Conservation (phyloP, 768 basidiomycete species). For the Hericium erinaceus region DNA sequence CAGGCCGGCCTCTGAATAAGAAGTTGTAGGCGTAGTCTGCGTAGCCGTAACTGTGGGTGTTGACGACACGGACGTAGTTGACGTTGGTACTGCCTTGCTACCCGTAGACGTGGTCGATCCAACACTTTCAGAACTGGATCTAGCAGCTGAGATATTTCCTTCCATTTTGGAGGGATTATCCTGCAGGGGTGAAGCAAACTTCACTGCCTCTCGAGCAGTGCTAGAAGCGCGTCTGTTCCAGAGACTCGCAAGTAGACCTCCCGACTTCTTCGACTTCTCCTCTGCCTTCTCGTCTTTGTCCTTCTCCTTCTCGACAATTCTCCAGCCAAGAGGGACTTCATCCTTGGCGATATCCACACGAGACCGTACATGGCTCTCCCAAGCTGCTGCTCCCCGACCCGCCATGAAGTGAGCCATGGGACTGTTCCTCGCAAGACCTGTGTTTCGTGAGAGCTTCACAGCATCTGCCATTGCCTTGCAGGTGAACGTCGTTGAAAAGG, state of each 20-base stretch:
- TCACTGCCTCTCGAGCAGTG: neutral
- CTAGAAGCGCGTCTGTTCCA: constrained; percentile 38
- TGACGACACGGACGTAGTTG: neutral
- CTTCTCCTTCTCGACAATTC: constrained; percentile 50
- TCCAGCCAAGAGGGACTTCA: constrained; percentile 66
- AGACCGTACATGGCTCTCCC: constrained; percentile 62
- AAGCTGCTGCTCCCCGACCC: constrained; percentile 65
- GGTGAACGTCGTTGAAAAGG: constrained; percentile 46
- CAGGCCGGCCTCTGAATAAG: neutral
- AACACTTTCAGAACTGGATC: constrained; percentile 1
- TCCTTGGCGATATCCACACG: constrained; percentile 40
- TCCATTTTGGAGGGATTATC: neutral
- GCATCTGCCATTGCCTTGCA: constrained; percentile 52
- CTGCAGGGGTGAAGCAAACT: neutral
- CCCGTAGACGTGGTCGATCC: neutral
- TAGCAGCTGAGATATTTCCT: neutral
- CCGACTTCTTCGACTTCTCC: constrained; percentile 40
- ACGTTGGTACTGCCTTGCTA: neutral
- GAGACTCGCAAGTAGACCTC: constrained; percentile 59
- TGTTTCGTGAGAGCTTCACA: constrained; percentile 55
- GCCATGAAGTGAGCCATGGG: constrained; percentile 63
- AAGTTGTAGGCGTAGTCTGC: constrained; percentile 12
- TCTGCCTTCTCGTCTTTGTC: constrained; percentile 29
- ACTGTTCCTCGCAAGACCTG: constrained; percentile 42
- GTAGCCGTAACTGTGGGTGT: constrained; percentile 1